Evolutionary conservation across 2,329 filamentous ascomycete genomes (phyloP).

Genomic region (Xylariaceae sp.): DNA sequence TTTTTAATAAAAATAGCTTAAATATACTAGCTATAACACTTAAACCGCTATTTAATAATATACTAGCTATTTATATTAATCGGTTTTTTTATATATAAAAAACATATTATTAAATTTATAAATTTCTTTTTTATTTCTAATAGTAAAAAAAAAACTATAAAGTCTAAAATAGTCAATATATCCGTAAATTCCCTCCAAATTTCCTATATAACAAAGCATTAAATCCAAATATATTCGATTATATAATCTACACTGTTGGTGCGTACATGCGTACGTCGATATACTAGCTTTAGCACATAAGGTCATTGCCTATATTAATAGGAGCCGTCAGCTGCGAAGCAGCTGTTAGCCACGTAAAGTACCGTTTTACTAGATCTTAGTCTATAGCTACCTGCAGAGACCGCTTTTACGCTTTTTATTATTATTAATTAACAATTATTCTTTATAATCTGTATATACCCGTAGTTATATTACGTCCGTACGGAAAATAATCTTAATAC

Average conservation of each 20-base stretch:
- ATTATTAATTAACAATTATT: too few species aligned
- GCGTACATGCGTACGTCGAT: too few species aligned
- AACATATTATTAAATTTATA: not conserved
- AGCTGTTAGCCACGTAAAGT: too few species aligned
- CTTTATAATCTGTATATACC: too few species aligned
- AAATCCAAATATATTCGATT: not conserved
- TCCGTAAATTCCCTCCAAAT: not conserved
- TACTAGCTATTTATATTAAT: not conserved
- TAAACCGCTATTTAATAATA: not conserved
- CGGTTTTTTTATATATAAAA: not conserved
- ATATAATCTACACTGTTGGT: not conserved
- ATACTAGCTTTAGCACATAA: too few species aligned
- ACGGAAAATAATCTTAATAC: too few species aligned
- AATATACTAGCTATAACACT: not conserved
- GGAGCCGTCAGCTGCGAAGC: too few species aligned
- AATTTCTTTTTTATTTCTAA: not conserved
- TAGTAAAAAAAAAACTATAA: not conserved
- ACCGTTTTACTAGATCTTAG: too few species aligned
- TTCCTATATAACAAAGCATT: not conserved
- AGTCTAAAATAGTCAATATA: not conserved
- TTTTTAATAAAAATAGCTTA: slow-evolving; percentile 1
- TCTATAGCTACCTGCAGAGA: too few species aligned
- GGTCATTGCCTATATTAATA: too few species aligned
- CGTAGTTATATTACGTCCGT: too few species aligned
- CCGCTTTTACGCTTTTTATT: too few species aligned